Base-by-base conservation (phyloP, 2,329 filamentous ascomycete species). In the Xenoacremonium recifei region DNA sequence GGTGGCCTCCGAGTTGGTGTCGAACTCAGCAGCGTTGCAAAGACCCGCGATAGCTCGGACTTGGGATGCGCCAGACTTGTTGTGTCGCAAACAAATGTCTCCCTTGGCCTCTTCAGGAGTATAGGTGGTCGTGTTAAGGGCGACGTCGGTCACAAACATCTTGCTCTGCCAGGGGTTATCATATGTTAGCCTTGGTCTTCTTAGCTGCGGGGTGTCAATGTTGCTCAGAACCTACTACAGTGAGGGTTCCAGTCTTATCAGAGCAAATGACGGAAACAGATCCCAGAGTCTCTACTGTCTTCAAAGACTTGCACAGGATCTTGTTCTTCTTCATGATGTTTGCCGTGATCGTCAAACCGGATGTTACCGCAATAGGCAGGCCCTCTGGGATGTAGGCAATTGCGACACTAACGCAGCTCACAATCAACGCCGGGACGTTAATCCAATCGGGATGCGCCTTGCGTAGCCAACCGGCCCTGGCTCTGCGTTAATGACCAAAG, bases 331-430 rank as follows among this genome's bases (percentile, higher is more conserved):
- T 75, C 87, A 91, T 89, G 53, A 87, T 75, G 49, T 85, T 87
- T 16, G 87, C 86, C 2, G 80, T 84, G 45, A 91, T 90, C 0
- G 86, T 89, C 49, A 91, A 70, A 15, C 81, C 85, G 1, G 82
- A 79, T 0, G 84, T 85, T 25, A 88, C 66, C 1, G 84, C 84
- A 37, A 89, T 83, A 0, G 85, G 84, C 0, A 88, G 68, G 5
- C 85, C 84, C 63, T 89, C 86, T 0, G 87, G 85, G 12, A 90
- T 87, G 59, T 89, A 89, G 2, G 85, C 85, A 6, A 89, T 82
- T 1, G 83, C 85, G 2, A 88, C 79, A 30, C 76, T 80, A 34
- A 90, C 86, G 49, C 84, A 87, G 54, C 78, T 77, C 23, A 90
- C 84, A 45, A 91, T 89, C 18, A 91, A 69, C 2, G 76, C 77